phyloP scores from a whole-genome alignment of 2,329 filamentous ascomycete genomes.

The Pseudogymnoascus sp. region DNA sequence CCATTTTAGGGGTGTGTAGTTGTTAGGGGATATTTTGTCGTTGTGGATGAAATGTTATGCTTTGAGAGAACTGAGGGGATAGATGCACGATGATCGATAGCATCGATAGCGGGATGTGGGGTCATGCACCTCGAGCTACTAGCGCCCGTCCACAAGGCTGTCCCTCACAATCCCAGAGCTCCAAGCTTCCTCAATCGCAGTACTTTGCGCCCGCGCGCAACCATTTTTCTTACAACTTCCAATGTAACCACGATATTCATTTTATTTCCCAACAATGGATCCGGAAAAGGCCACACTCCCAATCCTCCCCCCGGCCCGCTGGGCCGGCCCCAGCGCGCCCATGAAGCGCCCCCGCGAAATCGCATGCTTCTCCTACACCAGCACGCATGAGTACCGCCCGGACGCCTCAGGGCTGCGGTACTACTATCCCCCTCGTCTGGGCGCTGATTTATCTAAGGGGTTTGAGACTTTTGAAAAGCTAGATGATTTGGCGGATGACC shows the following conservation, averaged over 20 bases:
- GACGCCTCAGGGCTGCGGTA: conserved; percentile 76
- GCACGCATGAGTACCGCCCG: conserved; percentile 65
- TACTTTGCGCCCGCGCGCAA: too few relatives aligned
- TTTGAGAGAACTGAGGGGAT: not conserved
- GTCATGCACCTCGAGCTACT: not conserved
- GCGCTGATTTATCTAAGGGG: conserved; percentile 67
- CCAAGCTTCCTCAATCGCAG: not conserved
- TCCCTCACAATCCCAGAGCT: not conserved
- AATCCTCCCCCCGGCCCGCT: conserved; percentile 62
- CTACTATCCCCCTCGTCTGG: conserved; percentile 71
- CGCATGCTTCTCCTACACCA: conserved; percentile 86
- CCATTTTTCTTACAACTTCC: not conserved
- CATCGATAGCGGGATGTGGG: not conserved
- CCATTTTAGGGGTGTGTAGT: not conserved
- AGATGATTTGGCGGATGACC: conserved; percentile 75
- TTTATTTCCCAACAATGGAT: not conserved
- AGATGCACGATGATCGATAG: not conserved
- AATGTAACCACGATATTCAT: not conserved
- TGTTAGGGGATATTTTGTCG: not conserved
- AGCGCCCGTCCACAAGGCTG: not conserved
- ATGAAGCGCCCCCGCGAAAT: conserved; percentile 85
- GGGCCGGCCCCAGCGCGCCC: conserved; percentile 57
- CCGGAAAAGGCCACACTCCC: conserved; percentile 37
- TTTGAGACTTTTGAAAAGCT: conserved; percentile 77
- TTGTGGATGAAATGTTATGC: not conserved